Evolutionary conservation across 2,329 filamentous ascomycete species (phyloP), one percentile per base, ranked within the genome.

Genomic region (Colletotrichum tropicale): DNA sequence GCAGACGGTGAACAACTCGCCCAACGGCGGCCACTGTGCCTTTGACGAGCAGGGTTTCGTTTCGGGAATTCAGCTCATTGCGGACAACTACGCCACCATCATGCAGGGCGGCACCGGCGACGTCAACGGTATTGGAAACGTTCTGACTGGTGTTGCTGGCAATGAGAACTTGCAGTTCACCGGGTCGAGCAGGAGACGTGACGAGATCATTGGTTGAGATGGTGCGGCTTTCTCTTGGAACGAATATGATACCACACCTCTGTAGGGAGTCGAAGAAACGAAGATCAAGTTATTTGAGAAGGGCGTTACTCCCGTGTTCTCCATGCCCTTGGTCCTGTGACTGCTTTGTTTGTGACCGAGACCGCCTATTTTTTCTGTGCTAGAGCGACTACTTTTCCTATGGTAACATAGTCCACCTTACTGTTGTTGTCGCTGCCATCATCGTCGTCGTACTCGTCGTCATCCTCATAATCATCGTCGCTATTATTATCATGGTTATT

Each of bases 1-100:
- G 70, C 89, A 91, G 84, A 92, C 90, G 1, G 89, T 90, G 2
- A 88, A 92, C 77, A 91, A 90, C 77, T 86, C 87, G 5, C 90
- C 90, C 4, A 82, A 85, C 26, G 90, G 89, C 48, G 90, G 90
- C 0, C 90, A 92, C 81, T 92, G 90, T 83, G 89, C 86, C 68
- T 92, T 92, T 74, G 90, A 92, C 79, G 88, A 84, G 15, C 77
- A 87, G 78, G 88, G 82, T 12, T 92, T 92, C 77, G 87, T 88
- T 12, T 86, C 84, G n/a, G 90, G 90, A 13, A 87, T 92, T 36
- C 90, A 92, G 83, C 83, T 90, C n/a, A 87, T 92, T 83, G 83
- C 88, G 10, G 83, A 88, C 34, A 89, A 86, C 77, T 92, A 87
- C 80, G 85, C 85, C 5, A 87, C 86, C 70, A 85, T 92, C 18